Base-by-base conservation (phyloP, 116 monocot species). In the Zostera marina region DNA sequence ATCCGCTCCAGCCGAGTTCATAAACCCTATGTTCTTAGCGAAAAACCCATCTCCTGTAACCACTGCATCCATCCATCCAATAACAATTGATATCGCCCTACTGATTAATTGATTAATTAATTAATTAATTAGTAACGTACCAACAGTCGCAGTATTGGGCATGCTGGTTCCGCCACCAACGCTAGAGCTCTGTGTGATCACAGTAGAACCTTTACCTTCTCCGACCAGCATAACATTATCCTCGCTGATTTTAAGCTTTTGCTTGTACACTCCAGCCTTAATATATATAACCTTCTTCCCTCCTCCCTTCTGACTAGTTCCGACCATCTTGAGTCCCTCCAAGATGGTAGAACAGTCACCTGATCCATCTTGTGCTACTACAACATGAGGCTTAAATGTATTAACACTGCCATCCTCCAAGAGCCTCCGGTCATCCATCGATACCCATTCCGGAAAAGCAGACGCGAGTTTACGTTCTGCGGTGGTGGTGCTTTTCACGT, bases 21-120 rank as follows among this genome's bases (percentile, higher is more conserved):
- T 45, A 71, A 84, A 73, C 11, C 59, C 53, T 14, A 84, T 84
- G 54, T 71, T 76, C 63, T 21, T 69, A 8, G 73, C 79, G 54
- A 76, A 62, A 74, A 83, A 83, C 2, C 71, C 47, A 11, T 71
- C 70, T 3, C 84, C 84, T 1, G 53, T 63, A 1, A 63, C 70
- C 41, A 62, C 82, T 78, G 66, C 12, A n/a, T n/a, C n/a, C n/a
- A n/a, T n/a, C n/a, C n/a, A n/a, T n/a, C n/a, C n/a, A n/a, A n/a
- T n/a, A n/a, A n/a, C n/a, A 14, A 40, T 55, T 43, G 21, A 58
- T 58, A 43, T 12, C 5, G 14, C 17, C 13, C 47, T 6, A 16
- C 5, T 8, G 17, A 11, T 7, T 32, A 32, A 32, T 32, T 32
- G 32, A 32, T 32, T 32, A 49, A 49, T 1, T 7, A n/a, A 11